These are phyloP conservation scores for Cyclotella sp. DNA, from an alignment of 108 stramenopile species.

Conservation along the genomic window DNA sequence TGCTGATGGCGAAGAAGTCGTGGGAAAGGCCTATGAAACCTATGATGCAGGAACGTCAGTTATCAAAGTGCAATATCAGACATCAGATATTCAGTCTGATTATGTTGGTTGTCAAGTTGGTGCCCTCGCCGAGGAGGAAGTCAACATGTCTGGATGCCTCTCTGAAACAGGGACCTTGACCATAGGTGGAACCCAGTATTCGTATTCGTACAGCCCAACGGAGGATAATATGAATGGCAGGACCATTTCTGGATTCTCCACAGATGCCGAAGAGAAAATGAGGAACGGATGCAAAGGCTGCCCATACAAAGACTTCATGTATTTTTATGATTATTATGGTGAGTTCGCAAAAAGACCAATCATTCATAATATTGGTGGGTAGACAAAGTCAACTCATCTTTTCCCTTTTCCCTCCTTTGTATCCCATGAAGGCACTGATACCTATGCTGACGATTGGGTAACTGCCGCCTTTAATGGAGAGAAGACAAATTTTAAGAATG, in stretches of 20 bases:
- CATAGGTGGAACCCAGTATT: slow-evolving; percentile 30
- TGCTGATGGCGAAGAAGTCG: slow-evolving; percentile 51
- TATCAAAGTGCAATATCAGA: slow-evolving; percentile 62
- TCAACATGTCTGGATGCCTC: slow-evolving; percentile 29
- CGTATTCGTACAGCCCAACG: slow-evolving; percentile 54
- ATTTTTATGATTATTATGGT: slow-evolving; percentile 77
- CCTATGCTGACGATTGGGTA: slow-evolving; percentile 83
- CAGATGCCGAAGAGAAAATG: slow-evolving; percentile 55
- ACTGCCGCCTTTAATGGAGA: slow-evolving; percentile 62
- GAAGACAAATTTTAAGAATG: slow-evolving; percentile 59
- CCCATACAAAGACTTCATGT: slow-evolving; percentile 58
- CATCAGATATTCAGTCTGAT: slow-evolving; percentile 50
- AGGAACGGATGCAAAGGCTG: slow-evolving; percentile 46
- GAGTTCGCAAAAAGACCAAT: background rate
- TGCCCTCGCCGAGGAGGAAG: slow-evolving; percentile 39
- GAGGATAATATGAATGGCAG: slow-evolving; percentile 66
- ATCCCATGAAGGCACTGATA: slow-evolving; percentile 25
- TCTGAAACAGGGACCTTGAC: slow-evolving; percentile 16
- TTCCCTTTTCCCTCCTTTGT: background rate
- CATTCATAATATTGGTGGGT: too few relatives aligned
- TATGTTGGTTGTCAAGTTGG: slow-evolving; percentile 80
- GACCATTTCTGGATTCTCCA: slow-evolving; percentile 63
- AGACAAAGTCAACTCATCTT: background rate
- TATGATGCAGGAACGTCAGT: slow-evolving; percentile 33
- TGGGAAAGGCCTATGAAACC: slow-evolving; percentile 52